Percentiles rank a stretch among this genome's conserved stretches.
These are phyloP conservation scores for Candida cerambycidarum DNA, from an alignment of 805 yeast species.

Conservation along the genomic window DNA sequence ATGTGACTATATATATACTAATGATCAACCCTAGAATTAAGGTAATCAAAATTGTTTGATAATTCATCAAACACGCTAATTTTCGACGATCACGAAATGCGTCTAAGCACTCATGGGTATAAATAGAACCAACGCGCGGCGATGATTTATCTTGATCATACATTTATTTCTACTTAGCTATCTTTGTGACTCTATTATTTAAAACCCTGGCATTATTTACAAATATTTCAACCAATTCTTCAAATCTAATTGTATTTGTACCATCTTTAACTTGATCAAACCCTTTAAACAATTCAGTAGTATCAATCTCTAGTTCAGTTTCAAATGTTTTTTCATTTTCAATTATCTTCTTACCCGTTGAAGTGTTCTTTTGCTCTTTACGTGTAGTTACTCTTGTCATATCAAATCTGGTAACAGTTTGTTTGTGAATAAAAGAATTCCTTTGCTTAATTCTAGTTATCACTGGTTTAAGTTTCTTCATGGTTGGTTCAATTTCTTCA, in stretches of 20 bases:
- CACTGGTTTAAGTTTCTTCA: slow-evolving; percentile 53
- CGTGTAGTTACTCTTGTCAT: slow-evolving; percentile 58
- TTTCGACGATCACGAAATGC: slow-evolving; percentile 1
- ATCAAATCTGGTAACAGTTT: slow-evolving; percentile 72
- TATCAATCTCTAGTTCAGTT: slow-evolving; percentile 43
- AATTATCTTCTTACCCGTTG: slow-evolving; percentile 32
- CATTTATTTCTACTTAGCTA: slow-evolving; percentile 24
- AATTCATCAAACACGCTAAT: slow-evolving; percentile 4
- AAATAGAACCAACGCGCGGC: no score
- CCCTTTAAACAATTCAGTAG: slow-evolving; percentile 38
- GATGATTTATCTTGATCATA: neutral
- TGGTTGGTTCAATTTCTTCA: slow-evolving; percentile 50
- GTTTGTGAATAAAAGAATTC: slow-evolving; percentile 67
- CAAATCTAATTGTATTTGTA: slow-evolving; percentile 37
- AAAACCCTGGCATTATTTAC: slow-evolving; percentile 44
- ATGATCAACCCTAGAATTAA: slow-evolving; percentile 1
- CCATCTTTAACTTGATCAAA: slow-evolving; percentile 42
- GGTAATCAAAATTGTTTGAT: slow-evolving; percentile 2
- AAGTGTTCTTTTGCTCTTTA: slow-evolving; percentile 33
- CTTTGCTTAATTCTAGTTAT: slow-evolving; percentile 71
- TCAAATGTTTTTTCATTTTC: slow-evolving; percentile 38
- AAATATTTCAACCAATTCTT: slow-evolving; percentile 46
- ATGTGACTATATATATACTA: slow-evolving; percentile 39
- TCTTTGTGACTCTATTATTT: slow-evolving; percentile 43
- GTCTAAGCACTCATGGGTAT: no score